A percentile compares a stretch with the other conserved stretches of the same genome.
phyloP scores from a whole-genome alignment of 805 yeast species.

The Yamadazyma tumulicola region DNA sequence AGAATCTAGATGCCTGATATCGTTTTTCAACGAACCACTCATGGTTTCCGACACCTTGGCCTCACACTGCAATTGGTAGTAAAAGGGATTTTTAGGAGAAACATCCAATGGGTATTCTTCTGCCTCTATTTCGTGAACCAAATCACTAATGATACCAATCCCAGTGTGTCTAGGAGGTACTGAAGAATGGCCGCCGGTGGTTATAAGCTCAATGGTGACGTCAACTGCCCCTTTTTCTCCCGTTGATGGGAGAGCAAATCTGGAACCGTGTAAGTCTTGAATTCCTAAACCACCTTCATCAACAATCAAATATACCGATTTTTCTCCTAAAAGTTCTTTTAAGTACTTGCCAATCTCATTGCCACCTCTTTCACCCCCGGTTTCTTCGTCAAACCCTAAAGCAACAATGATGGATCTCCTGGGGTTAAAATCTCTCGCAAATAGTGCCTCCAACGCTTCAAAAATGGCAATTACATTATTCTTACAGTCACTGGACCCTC shows the following conservation, averaged over 20 bases:
- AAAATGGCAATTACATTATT: constrained; percentile 61
- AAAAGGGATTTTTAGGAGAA: constrained; percentile 55
- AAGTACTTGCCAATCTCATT: constrained; percentile 42
- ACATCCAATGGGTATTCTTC: constrained; percentile 49
- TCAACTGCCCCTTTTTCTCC: constrained; percentile 53
- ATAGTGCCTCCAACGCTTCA: constrained; percentile 60
- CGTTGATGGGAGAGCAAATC: constrained; percentile 47
- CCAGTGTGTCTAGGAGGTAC: constrained; percentile 77
- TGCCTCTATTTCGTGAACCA: constrained; percentile 55
- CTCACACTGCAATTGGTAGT: constrained; percentile 55
- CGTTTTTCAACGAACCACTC: constrained; percentile 16
- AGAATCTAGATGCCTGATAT: constrained; percentile 5
- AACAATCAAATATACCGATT: constrained; percentile 57
- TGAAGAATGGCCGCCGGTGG: constrained; percentile 79
- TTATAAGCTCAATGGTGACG: constrained; percentile 43
- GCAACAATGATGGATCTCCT: constrained; percentile 59
- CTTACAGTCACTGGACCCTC: constrained; percentile 79
- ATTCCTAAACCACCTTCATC: constrained; percentile 65
- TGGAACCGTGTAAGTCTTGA: constrained; percentile 51
- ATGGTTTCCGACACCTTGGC: constrained; percentile 32
- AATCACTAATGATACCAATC: constrained; percentile 66
- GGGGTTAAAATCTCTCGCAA: constrained; percentile 52
- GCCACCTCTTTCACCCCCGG: constrained; percentile 65
- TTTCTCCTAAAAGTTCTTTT: constrained; percentile 52
- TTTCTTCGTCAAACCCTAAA: constrained; percentile 80